phyloP scores from a whole-genome alignment of 345 rosid species.

The Lepidium africanum region DNA sequence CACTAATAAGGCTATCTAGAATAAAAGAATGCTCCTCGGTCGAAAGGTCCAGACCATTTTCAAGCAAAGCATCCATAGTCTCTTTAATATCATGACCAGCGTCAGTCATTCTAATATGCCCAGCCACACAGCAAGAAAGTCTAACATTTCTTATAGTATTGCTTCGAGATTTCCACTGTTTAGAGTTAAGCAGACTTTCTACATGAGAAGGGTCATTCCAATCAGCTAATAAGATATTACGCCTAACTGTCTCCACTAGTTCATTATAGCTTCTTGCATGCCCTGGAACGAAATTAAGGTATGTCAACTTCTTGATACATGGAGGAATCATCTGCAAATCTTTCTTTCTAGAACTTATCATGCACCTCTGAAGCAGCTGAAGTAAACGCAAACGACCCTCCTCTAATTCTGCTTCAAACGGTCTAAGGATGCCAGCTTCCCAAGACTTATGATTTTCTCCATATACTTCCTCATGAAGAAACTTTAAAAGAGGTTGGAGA shows the following conservation, averaged over 20 bases:
- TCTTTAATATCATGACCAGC: conserved; percentile 92
- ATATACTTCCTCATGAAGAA: conserved; percentile 88
- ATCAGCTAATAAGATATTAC: conserved; percentile 90
- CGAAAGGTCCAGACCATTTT: conserved; percentile 47
- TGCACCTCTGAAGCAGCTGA: conserved; percentile 72
- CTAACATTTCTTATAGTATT: conserved; percentile 71
- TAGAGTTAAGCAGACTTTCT: conserved; percentile 91
- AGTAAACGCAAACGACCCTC: conserved; percentile 72
- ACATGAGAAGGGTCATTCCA: conserved; percentile 99
- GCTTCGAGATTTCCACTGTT: conserved; percentile 89
- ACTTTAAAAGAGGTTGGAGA: conserved; percentile 85
- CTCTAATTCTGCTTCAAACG: conserved; percentile 88
- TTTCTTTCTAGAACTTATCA: conserved; percentile 91
- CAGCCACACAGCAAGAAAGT: conserved; percentile 95
- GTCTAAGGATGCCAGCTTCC: conserved; percentile 88
- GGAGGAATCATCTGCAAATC: conserved; percentile 90
- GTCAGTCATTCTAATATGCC: conserved; percentile 78
- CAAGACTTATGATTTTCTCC: conserved; percentile 75
- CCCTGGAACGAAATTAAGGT: conserved; percentile 62
- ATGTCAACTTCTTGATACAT: conserved; percentile 73
- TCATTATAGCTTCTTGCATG: conserved; percentile 95
- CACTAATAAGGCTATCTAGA: conserved; percentile 59
- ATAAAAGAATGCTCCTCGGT: conserved; percentile 66
- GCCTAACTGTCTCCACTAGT: conserved; percentile 80
- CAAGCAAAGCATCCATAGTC: conserved; percentile 77